A percentile compares a stretch with the other conserved stretches of the same genome.
Evolutionary conservation across 116 monocot species (phyloP).

Genomic region (Iris pallida): DNA sequence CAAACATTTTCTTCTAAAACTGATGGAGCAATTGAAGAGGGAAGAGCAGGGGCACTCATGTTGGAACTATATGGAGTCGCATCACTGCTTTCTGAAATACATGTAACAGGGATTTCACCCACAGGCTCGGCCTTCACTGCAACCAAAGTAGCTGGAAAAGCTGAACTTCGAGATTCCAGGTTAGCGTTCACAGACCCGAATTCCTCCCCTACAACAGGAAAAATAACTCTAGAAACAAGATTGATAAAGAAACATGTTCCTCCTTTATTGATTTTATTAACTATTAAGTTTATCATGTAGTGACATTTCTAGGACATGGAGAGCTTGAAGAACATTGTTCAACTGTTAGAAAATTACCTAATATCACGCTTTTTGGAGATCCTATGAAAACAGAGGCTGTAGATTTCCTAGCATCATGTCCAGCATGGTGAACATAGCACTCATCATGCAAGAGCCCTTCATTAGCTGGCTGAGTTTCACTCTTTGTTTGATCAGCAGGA

Average conservation of each 20-base stretch:
- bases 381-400: not conserved
- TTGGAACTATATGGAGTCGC: no score
- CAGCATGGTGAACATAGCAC: not conserved
- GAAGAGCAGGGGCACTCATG: not conserved
- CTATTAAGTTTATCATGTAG: not conserved
- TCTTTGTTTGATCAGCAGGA: not conserved
- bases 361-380: constrained; percentile 1
- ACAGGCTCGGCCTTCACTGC: not conserved
- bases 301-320: not conserved
- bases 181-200: not conserved
- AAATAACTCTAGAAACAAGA: constrained; percentile 2
- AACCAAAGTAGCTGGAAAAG: not conserved
- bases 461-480: not conserved
- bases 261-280: constrained; percentile 2
- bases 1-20: not conserved
- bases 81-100: not conserved
- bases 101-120: not conserved
- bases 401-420: constrained; percentile 1
- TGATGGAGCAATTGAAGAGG: not conserved
- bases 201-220: not conserved
- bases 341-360: constrained; percentile 2
- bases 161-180: not conserved
- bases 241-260: not conserved
- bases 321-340: not conserved
- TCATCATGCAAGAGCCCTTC: not conserved